Evolutionary conservation across 2,329 filamentous ascomycete genomes (phyloP), one percentile per base, ranked within the genome.

Genomic region (Cyclaneusma minus): DNA sequence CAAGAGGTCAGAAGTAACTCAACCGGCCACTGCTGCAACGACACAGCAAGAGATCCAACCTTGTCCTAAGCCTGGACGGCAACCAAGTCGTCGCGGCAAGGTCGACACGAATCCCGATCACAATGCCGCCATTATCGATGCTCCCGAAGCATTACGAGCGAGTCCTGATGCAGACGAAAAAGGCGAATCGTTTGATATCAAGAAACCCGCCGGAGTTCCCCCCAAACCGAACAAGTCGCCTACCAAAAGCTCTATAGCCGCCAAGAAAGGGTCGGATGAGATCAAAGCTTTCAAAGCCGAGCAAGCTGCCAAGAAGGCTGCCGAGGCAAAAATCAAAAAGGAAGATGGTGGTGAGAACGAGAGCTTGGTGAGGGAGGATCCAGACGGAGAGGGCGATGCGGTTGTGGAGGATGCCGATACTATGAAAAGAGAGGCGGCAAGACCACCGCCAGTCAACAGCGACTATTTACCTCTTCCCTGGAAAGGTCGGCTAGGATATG

Each of bases 401-500:
- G 17, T 25, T 21, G 27, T 16, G 8, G 45, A 48, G 26, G 41
- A 45, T 33, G 25, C 40, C 4, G 43, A 40, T 34, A 29, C 32
- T 10, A 25, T 45, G 31, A 46, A 42, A 26, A 32, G 23, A 23
- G 45, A 44, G 25, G 45, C 43, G 13, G 37, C 24, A 12, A 36
- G 45, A 25, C 66, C 76, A 8, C 82, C 83, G 5, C 69, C 84
- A 0, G 71, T 92, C 10, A 79, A 94, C 43, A 93, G 83, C 44
- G 68, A 68, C 36, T 81, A 75, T 42, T 59, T 94, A 12, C 87
- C 87, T 13, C 50, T 94, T 13, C 87, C 85, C 1, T 94, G 85
- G 85, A 83, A 76, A 52, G 87, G 87, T 1, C 67, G 85, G 15
- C 48, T 94, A 34, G 85, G 85, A 31, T 94, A 92, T 63, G 83